Evolutionary conservation across 78 protist genomes (phyloP).

Genomic region (Dictyostelium firmibasis): DNA sequence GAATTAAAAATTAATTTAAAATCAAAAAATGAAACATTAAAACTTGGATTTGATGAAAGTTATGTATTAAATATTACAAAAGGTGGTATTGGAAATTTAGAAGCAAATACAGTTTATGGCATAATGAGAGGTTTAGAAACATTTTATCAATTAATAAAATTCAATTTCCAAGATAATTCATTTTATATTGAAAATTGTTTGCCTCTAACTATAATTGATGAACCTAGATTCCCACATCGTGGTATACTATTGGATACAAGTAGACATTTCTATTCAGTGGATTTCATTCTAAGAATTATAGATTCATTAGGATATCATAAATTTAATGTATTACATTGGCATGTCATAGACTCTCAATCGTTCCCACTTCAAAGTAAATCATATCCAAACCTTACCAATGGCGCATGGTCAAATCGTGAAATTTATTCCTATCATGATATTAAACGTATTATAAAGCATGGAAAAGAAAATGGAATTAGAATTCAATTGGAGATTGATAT

Average conservation of each 20-base stretch:
- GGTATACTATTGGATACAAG: conserved; percentile 56
- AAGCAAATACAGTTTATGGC: conserved; percentile 85
- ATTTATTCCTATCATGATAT: not conserved
- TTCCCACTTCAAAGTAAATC: conserved; percentile 33
- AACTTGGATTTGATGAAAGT: conserved; percentile 34
- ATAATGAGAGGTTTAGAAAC: conserved; percentile 92
- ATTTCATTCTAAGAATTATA: not conserved
- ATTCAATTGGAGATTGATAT: conserved; percentile 46
- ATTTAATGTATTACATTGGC: conserved; percentile 63
- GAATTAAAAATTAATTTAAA: not conserved
- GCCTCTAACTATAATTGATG: conserved; percentile 68
- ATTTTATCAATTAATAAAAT: conserved; percentile 89
- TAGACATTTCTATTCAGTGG: not conserved
- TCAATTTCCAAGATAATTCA: not conserved
- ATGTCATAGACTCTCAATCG: conserved; percentile 37
- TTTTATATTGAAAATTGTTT: not conserved
- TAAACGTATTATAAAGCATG: not conserved
- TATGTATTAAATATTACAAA: not conserved
- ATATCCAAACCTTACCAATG: not conserved
- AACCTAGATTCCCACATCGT: conserved; percentile 32
- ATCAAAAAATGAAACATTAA: conserved; percentile 7
- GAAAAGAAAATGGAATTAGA: not conserved
- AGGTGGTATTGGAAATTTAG: not conserved
- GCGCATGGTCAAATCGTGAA: conserved; percentile 66
- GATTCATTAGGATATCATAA: conserved; percentile 4